These are phyloP conservation scores for Zygosaccharomyces pseudobailii DNA, from an alignment of 1,139 yeast species.

Conservation along the genomic window DNA sequence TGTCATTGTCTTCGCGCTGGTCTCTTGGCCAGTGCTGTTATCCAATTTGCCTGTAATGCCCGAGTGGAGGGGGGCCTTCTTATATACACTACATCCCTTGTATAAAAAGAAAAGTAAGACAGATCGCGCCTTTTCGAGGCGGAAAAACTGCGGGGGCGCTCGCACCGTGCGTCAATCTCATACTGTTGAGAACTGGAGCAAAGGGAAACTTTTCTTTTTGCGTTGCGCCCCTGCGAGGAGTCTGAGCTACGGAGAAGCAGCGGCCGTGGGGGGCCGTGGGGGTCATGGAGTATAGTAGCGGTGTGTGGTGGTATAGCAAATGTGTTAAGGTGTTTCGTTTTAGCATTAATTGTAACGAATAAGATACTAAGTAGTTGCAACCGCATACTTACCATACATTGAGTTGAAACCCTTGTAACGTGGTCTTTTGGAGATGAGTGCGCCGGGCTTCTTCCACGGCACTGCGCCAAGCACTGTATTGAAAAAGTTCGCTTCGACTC, in stretches of 20 bases:
- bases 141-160: not conserved
- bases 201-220: not conserved
- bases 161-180: not conserved
- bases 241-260: not conserved
- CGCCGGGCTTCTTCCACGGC: too few relatives aligned
- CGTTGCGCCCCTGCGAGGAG: not conserved
- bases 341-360: too few relatives aligned
- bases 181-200: not conserved
- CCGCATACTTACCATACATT: too few relatives aligned
- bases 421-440: too few relatives aligned
- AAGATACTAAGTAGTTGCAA: too few relatives aligned
- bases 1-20: constrained; percentile 3
- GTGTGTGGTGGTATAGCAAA: too few relatives aligned
- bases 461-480: too few relatives aligned
- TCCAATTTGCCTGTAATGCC: not conserved
- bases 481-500: too few relatives aligned
- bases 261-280: too few relatives aligned
- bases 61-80: not conserved
- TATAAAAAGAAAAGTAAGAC: not conserved
- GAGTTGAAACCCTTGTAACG: too few relatives aligned
- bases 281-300: too few relatives aligned
- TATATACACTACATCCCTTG: not conserved
- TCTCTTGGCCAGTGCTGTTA: not conserved
- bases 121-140: not conserved
- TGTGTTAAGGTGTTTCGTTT: too few relatives aligned